These are phyloP conservation scores for Malbranchea cinnamomea DNA, from an alignment of 2,329 filamentous ascomycete species.

Conservation along the genomic window DNA sequence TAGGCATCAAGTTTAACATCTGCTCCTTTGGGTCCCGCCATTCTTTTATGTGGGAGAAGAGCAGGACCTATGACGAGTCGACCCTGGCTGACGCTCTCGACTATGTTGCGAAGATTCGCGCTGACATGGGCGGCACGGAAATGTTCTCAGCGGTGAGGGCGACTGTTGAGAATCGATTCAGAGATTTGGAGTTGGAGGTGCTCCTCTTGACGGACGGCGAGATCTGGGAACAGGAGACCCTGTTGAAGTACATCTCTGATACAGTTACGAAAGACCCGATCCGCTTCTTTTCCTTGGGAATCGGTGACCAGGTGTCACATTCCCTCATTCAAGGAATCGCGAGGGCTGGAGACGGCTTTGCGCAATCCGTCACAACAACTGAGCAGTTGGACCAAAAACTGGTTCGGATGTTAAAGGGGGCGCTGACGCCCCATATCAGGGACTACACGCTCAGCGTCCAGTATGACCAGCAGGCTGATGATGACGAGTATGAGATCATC, in stretches of 20 bases:
- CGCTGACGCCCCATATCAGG: conserved; percentile 49
- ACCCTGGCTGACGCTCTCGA: conserved; percentile 30
- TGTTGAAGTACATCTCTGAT: conserved; percentile 3
- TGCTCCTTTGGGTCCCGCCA: conserved; percentile 39
- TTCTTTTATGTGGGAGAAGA: conserved; percentile 34
- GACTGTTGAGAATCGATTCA: conserved; percentile 32
- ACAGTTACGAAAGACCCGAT: conserved; percentile 27
- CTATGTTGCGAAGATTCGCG: conserved; percentile 29
- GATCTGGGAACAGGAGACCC: conserved; percentile 4
- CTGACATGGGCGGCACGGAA: conserved; percentile 40
- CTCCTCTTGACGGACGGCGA: conserved; percentile 7
- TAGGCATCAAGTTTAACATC: conserved; percentile 42
- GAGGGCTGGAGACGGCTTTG: conserved; percentile 39
- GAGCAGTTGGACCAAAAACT: conserved; percentile 57
- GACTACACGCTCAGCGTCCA: conserved; percentile 51
- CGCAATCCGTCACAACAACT: conserved; percentile 44
- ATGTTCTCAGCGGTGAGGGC: conserved; percentile 34
- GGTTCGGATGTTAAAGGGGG: conserved; percentile 59
- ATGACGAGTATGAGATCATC: conserved; percentile 44
- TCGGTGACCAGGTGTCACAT: conserved; percentile 40
- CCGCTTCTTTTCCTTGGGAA: conserved; percentile 41
- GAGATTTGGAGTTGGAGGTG: conserved; percentile 26
- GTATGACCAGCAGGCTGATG: conserved; percentile 30
- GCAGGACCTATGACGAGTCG: conserved; percentile 31
- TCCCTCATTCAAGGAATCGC: conserved; percentile 45